Base-by-base conservation (phyloP, 1,284 basidiomycete genomes). In the Mycena sp. region DNA sequence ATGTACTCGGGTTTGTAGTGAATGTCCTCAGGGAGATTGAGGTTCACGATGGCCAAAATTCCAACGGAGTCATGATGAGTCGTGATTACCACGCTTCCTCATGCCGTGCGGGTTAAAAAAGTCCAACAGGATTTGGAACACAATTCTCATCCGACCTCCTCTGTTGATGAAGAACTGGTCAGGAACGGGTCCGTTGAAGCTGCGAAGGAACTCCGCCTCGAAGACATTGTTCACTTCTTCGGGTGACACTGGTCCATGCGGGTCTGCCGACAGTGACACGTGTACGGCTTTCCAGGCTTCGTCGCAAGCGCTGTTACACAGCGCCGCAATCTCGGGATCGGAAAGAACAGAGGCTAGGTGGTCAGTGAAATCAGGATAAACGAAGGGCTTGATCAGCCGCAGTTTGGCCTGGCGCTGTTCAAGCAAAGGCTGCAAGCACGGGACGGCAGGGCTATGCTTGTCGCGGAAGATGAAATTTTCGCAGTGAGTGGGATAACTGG, bases 1-100 rank as follows among this genome's bases (percentile, higher is more conserved):
- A 76, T 61, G 58, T 72, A 74, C 54, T 76, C 73, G 3, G 65
- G 56, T 30, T 58, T 48, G 55, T 73, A 72, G 29, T 69, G 70
- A 19, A 71, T 51, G 45, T 69, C 63, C 19, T 57, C 53, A 11
- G 72, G 72, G 14, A 76, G 64, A 54, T 72, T 74, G 21, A 72
- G 61, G 61, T 71, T 72, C 28, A 66, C 67, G 64, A 73, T 58
- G 28, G 65, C 67, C 14, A 75, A 63, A 11, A 65, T 67, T 16
- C 71, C 70, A 16, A 67, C 32, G 35, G 69, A 71, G 46, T 67
- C 61, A 28, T 63, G 61, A 43, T 63, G 69, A 71, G 46, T 67
- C 61, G 35, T 63, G 61, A 43, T 63, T 67, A 19, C 64, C 53
- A 26, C 61, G 64, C 29, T 63, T 67, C 37, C 41, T 23, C 49